phyloP scores from a whole-genome alignment of 805 yeast genomes.

The Metschnikowia lunata region DNA sequence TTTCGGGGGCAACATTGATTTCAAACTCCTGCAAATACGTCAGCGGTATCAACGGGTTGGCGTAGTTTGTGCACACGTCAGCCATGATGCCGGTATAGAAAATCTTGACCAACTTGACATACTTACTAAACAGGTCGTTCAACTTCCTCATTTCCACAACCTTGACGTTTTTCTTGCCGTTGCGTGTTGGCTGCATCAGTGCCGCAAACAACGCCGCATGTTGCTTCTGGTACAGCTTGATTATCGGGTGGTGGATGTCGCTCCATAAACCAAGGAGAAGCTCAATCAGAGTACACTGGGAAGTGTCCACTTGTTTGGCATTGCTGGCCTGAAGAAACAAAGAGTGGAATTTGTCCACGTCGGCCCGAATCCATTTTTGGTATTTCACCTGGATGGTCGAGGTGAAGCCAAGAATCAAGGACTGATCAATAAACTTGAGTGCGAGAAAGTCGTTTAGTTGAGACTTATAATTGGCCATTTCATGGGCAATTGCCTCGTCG shows the following conservation, averaged over 20 bases:
- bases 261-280: conserved; percentile 50
- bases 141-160: conserved; percentile 55
- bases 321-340: conserved; percentile 1
- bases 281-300: conserved; percentile 35
- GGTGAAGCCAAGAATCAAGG: conserved; percentile 46
- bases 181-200: conserved; percentile 14
- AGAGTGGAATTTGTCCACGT: conserved; percentile 30
- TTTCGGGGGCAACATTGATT: conserved; percentile 13
- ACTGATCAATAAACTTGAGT: conserved; percentile 31
- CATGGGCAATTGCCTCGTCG: conserved; percentile 7
- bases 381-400: conserved; percentile 47
- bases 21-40: conserved; percentile 27
- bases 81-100: conserved; percentile 46
- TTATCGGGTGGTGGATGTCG: conserved; percentile 59
- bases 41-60: conserved; percentile 32
- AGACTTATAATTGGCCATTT: conserved; percentile 17
- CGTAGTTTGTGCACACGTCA: conserved; percentile 34
- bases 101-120: conserved; percentile 40
- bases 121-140: conserved; percentile 48
- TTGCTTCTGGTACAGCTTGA: conserved; percentile 49
- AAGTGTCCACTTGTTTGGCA: conserved; percentile 9
- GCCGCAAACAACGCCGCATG: conserved; percentile 25
- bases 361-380: conserved; percentile 34
- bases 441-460: conserved; percentile 26
- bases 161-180: conserved; percentile 17